Evolutionary conservation across 2,329 filamentous ascomycete species (phyloP), one percentile per base, ranked within the genome.

Genomic region (Claviceps capensis): DNA sequence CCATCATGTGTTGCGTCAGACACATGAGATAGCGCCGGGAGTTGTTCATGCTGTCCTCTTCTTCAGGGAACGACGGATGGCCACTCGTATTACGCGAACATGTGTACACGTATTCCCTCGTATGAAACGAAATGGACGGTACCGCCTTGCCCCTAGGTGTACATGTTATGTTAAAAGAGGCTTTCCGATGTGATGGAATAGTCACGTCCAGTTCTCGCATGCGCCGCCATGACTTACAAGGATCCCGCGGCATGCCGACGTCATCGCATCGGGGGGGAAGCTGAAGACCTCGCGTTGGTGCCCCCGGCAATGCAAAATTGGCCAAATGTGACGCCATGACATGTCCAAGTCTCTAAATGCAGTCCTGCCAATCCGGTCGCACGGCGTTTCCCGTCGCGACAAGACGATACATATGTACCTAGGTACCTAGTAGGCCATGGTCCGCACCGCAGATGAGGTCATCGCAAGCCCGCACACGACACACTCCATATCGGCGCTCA

Each of bases 71-170:
- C 19, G 41, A 23, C n/a, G 55, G 53, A 14, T 49, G 50, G 36
- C 47, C 50, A 9, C 50, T 55, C n/a, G 52, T 57, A 14, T 57
- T 57, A 37, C 51, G 50, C 37, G 55, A 51, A 23, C 53, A 53
- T 47, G 37, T 54, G 17, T 51, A 53, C 49, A 57, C 46, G 36
- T 57, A 53, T 47, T 48, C 55, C 14, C 43, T 45, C 6, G 55
- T 48, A 54, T 37, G 17, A 36, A 37, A 17, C 45, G 14, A 22
- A 47, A 44, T 55, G 55, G 53, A 53, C 48, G 38, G 22, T 22
- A 17, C n/a, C 17, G 16, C 13, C 4, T 19, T 22, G 40, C 4
- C 17, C 40, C 9, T 34, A 11, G 3, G 30, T 42, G 8, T 9
- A 42, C 17, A 22, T 9, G 17, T 9, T 9, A 5, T 22, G n/a